These are phyloP conservation scores for Galerina sulciceps DNA, from an alignment of 768 basidiomycete species.

Conservation along the genomic window DNA sequence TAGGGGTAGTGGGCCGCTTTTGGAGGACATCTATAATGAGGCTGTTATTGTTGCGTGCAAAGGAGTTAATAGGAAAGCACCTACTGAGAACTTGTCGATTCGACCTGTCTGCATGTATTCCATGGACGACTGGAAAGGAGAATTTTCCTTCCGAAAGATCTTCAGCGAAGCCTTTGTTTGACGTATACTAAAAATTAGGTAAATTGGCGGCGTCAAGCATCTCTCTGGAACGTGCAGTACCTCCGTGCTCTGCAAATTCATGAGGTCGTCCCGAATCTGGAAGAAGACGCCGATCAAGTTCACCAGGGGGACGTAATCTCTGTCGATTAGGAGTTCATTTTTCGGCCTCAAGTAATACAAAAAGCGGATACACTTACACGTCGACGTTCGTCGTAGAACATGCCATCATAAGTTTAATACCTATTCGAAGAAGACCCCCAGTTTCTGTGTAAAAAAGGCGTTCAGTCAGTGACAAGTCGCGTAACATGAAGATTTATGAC, in stretches of 20 bases:
- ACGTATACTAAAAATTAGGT: constrained; percentile 63
- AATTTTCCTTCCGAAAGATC: constrained; percentile 98
- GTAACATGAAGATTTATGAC: no score
- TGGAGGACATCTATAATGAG: constrained; percentile 77
- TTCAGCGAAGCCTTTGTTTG: constrained; percentile 89
- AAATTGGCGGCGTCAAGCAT: neutral
- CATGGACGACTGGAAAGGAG: constrained; percentile 94
- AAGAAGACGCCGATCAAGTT: constrained; percentile 95
- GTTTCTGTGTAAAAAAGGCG: constrained; percentile 65
- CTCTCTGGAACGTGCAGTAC: constrained; percentile 39
- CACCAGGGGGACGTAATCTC: constrained; percentile 90
- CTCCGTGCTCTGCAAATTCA: constrained; percentile 90
- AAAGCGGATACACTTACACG: constrained; percentile 46
- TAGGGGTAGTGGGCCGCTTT: constrained; percentile 81
- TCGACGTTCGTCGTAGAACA: constrained; percentile 65
- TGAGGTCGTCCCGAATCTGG: constrained; percentile 96
- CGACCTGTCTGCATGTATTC: constrained; percentile 75
- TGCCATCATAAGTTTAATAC: constrained; percentile 97
- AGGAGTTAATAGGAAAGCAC: constrained; percentile 29
- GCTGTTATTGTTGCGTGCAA: neutral
- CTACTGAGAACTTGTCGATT: constrained; percentile 86
- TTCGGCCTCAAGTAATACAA: neutral
- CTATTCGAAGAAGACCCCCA: constrained; percentile 89
- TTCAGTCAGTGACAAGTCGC: neutral
- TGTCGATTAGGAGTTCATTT: constrained; percentile 30